Evolutionary conservation across 495 filamentous ascomycete species (phyloP).

Genomic region (Lasiosphaeria hispida): DNA sequence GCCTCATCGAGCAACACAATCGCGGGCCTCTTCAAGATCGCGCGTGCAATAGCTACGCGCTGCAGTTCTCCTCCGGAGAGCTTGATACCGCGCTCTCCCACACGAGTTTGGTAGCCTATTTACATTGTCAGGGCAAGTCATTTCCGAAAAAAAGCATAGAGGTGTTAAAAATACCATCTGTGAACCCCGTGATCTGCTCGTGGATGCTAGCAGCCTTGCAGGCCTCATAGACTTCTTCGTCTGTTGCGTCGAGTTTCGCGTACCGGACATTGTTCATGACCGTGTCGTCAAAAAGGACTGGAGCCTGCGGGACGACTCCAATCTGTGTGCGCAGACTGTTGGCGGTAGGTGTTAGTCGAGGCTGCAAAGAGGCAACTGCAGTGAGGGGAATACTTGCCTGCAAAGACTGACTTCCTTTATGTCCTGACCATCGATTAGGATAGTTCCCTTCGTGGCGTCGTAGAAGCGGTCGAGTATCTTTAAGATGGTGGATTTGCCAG

Average conservation of each 20-base stretch:
- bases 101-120: slow-evolving; percentile 53
- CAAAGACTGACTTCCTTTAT: slow-evolving; percentile 63
- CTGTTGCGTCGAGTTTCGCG: slow-evolving; percentile 13
- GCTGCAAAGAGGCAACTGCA: background rate
- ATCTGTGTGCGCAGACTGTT: slow-evolving; percentile 63
- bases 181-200: slow-evolving; percentile 64
- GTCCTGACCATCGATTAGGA: slow-evolving; percentile 73
- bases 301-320: slow-evolving; percentile 70
- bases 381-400: slow-evolving; percentile 37
- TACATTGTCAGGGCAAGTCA: slow-evolving; percentile 14
- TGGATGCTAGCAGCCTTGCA: slow-evolving; percentile 69
- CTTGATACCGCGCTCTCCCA: slow-evolving; percentile 64
- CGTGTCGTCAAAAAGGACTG: slow-evolving; percentile 68
- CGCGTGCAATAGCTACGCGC: slow-evolving; percentile 72
- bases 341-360: slow-evolving; percentile 7
- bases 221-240: slow-evolving; percentile 48
- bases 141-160: background rate
- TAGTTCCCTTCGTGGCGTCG: slow-evolving; percentile 60
- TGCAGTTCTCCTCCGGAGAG: slow-evolving; percentile 75
- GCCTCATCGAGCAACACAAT: slow-evolving; percentile 59
- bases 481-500: slow-evolving; percentile 74
- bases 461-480: slow-evolving; percentile 72
- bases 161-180: slow-evolving; percentile 39
- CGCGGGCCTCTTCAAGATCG: slow-evolving; percentile 52
- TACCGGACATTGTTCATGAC: slow-evolving; percentile 75